Evolutionary conservation across 1,284 basidiomycete genomes (phyloP).

Genomic region (Cystobasidiaceae sp.): DNA sequence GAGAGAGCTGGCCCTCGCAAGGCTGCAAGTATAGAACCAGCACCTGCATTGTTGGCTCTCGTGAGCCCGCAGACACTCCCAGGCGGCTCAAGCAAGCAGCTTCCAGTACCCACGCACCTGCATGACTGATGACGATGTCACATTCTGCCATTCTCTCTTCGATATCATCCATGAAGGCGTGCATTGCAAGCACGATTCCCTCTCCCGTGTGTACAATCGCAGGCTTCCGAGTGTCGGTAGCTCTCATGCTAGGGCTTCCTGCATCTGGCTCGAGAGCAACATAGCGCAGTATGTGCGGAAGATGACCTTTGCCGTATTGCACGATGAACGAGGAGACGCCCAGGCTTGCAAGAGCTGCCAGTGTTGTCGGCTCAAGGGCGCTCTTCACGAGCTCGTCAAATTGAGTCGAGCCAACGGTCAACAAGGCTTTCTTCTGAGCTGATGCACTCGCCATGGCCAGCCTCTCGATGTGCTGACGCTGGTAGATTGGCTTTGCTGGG

Average conservation of each 20-base stretch:
- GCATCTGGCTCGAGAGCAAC: slow-evolving; percentile 33
- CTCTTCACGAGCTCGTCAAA: slow-evolving; percentile 69
- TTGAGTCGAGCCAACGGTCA: slow-evolving; percentile 85
- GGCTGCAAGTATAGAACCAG: slow-evolving; percentile 88
- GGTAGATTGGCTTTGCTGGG: no score
- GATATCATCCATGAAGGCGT: slow-evolving; percentile 68
- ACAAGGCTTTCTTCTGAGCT: slow-evolving; percentile 57
- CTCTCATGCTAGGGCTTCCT: slow-evolving; percentile 41
- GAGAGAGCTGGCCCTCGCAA: slow-evolving; percentile 52
- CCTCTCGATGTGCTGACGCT: no score
- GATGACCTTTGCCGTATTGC: slow-evolving; percentile 62
- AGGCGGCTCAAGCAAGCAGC: no score
- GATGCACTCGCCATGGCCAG: no score
- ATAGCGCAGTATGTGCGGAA: slow-evolving; percentile 30
- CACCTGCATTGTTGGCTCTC: slow-evolving; percentile 60
- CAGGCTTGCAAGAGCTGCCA: slow-evolving; percentile 54
- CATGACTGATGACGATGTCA: slow-evolving; percentile 83
- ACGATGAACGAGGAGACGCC: slow-evolving; percentile 61
- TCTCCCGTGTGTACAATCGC: slow-evolving; percentile 41
- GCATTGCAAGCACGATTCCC: slow-evolving; percentile 59
- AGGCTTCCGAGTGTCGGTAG: no score
- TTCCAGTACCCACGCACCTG: slow-evolving; percentile 67
- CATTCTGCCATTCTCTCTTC: slow-evolving; percentile 60
- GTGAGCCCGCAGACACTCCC: no score
- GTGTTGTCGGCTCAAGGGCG: slow-evolving; percentile 57